A percentile compares a stretch with the other conserved stretches of the same genome.
Evolutionary conservation across 139 green algal species (phyloP).

Genomic region (Coccomyxa sp.): DNA sequence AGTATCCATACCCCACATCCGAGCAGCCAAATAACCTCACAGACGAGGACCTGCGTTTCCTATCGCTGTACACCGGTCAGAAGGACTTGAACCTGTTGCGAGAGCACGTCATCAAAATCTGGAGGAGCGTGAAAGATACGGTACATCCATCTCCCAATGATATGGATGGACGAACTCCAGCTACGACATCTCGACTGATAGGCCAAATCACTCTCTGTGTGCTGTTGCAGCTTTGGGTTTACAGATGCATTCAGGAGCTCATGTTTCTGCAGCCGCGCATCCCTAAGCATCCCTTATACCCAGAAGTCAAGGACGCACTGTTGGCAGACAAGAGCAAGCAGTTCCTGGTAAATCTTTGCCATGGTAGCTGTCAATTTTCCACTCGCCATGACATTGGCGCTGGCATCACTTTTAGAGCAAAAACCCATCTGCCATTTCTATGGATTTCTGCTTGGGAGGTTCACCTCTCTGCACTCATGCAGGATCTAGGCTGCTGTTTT

Average conservation of each 20-base stretch:
- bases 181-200: background rate
- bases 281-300: constrained; percentile 4
- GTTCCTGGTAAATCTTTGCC: background rate
- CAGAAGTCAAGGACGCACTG: background rate
- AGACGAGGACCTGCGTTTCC: constrained; percentile 2
- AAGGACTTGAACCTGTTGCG: background rate
- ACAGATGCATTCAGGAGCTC: background rate
- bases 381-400: background rate
- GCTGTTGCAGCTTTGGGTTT: constrained; percentile 2
- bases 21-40: background rate
- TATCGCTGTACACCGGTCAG: background rate
- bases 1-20: background rate
- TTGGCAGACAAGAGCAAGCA: background rate
- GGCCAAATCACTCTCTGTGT: background rate
- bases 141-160: background rate
- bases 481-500: constrained; percentile 12
- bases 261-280: constrained; percentile 12
- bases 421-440: background rate
- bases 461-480: background rate
- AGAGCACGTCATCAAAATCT: background rate
- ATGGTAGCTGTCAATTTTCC: background rate
- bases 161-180: background rate
- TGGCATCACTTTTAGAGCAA: too few relatives aligned
- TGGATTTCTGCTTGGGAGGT: background rate
- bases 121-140: background rate